phyloP scores from a whole-genome alignment of 176 grass and related monocot species.

The Triticum aestivum region DNA sequence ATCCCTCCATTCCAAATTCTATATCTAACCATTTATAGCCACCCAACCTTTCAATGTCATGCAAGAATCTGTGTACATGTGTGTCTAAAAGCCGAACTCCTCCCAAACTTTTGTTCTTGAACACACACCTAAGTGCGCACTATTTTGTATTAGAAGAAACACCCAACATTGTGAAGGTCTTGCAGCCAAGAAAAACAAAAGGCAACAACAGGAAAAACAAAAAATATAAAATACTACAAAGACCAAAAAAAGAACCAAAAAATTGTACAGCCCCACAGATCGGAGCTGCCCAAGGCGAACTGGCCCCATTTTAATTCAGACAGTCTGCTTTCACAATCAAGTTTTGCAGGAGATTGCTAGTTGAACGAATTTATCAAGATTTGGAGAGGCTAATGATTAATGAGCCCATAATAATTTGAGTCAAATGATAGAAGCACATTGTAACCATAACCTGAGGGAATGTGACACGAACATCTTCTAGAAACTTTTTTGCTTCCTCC shows the following conservation, averaged over 20 bases:
- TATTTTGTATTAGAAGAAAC: neutral
- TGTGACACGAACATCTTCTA: constrained; percentile 78
- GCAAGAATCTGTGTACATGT: neutral
- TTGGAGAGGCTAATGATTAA: neutral
- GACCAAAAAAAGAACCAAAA: neutral
- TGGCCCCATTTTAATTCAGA: neutral
- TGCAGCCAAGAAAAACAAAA: neutral
- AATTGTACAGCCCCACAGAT: neutral
- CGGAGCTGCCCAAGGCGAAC: neutral
- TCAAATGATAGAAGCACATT: constrained; percentile 16
- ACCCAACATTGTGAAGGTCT: neutral
- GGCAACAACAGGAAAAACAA: neutral
- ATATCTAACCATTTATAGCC: neutral
- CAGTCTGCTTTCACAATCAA: too few species aligned
- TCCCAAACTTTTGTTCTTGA: neutral
- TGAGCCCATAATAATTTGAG: neutral
- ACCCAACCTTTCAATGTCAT: neutral
- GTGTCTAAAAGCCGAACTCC: neutral
- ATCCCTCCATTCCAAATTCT: neutral
- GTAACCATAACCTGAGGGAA: constrained; percentile 79
- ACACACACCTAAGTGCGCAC: neutral
- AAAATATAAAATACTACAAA: neutral
- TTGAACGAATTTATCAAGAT: neutral
- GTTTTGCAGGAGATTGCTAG: neutral
- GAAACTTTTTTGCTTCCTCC: constrained; percentile 83